Base-by-base conservation (phyloP, 352 stramenopile species). In the Phytopythium mirpurense region DNA sequence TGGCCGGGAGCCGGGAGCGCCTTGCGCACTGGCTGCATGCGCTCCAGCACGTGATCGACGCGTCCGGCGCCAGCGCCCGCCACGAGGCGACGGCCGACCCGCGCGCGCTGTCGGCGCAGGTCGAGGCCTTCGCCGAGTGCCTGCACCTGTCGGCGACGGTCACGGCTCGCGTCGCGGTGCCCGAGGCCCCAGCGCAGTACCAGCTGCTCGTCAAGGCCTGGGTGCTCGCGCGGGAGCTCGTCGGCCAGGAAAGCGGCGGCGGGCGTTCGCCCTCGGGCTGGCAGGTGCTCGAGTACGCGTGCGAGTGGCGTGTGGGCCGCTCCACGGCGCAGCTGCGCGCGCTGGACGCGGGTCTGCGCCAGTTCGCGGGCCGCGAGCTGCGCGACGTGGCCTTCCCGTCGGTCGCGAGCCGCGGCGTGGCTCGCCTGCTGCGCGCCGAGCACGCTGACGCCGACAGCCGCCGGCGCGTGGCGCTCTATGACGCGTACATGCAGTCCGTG, bases 231-330 rank as follows among this genome's bases (percentile, higher is more conserved):
- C 68, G 75, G 9, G 79, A 90, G 54, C 67, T 82, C 26, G 63
- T 72, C 10, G 27, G 50, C 12, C 49, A 57, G 4, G 54, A 36
- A 14, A 43, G 60, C 35, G 52, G 56, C 8, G 21, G 37, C 8
- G 50, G 34, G n/a, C n/a, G n/a, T n/a, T n/a, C n/a, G n/a, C n/a
- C n/a, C n/a, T n/a, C n/a, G 43, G 65, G 62, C 2, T 88, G 79
- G 79, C 65, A 88, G 45, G 57, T 88, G 47, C 58, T 84, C 56
- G 74, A 90, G 57, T 88, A 90, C 62, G 65, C 79, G 12, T 83
- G 68, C 14, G 49, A 63, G 16, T 88, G 79, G 79, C 61, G 52
- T 27, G 19, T 86, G 26, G 18, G n/a, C 5, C 84, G 83, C 52
- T 76, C 68, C 0, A 70, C 63, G 19, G 60, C 67, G 1, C 65